Conservation (phyloP, 2,329 filamentous ascomycete genomes). For the Neopestalotiopsis sp. region DNA sequence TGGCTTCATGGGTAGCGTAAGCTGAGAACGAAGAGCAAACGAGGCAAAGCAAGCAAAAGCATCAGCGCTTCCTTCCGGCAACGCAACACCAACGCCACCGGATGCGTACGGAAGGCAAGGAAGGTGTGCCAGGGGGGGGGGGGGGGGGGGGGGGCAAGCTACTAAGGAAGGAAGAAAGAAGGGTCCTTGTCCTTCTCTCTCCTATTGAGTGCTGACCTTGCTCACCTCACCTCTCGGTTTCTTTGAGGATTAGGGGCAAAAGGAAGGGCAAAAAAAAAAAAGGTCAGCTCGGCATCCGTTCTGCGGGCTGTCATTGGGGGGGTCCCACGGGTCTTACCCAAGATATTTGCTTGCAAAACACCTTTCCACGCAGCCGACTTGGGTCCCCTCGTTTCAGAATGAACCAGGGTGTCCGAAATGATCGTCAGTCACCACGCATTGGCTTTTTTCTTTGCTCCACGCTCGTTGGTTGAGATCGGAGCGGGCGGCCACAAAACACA, state of each 20-base stretch:
- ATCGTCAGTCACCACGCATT: constrained; percentile 2
- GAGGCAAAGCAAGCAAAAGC: background rate
- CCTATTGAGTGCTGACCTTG: background rate
- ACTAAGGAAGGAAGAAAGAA: background rate
- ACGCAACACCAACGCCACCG: background rate
- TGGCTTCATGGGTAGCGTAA: background rate
- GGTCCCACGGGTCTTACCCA: background rate
- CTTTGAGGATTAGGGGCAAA: background rate
- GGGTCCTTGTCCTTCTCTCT: background rate
- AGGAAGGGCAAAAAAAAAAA: background rate
- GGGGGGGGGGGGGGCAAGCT: background rate
- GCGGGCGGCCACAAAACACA: background rate
- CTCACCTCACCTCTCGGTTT: background rate
- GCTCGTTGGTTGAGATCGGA: constrained; percentile 1
- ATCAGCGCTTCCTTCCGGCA: too few relatives aligned
- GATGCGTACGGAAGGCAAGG: background rate
- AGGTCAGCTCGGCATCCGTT: background rate
- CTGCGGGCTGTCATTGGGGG: constrained; percentile 3
- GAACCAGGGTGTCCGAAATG: constrained; percentile 1
- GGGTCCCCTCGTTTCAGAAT: constrained; percentile 10
- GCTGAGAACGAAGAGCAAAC: background rate
- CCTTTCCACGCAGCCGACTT: background rate
- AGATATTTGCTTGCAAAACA: background rate
- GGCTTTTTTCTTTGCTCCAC: background rate
- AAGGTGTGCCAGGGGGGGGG: background rate